These are phyloP conservation scores for Diaporthe citri DNA, from an alignment of 2,329 filamentous ascomycete genomes.

Conservation along the genomic window DNA sequence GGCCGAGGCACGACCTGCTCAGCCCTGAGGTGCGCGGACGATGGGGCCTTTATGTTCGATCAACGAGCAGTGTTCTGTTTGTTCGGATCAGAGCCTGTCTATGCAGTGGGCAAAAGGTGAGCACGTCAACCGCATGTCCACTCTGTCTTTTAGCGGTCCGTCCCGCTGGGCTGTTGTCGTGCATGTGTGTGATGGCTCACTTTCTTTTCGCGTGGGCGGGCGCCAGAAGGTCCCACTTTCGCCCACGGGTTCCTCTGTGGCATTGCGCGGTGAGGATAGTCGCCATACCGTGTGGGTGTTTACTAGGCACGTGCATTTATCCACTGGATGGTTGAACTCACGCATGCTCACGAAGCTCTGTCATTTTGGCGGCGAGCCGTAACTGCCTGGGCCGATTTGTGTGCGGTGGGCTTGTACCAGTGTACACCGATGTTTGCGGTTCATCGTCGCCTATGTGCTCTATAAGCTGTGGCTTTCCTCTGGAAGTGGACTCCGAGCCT, in stretches of 20 bases:
- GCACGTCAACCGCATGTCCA: background rate
- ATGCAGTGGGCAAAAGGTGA: background rate
- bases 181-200: constrained; percentile 25
- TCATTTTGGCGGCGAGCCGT: background rate
- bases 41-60: background rate
- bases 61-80: background rate
- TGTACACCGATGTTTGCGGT: background rate
- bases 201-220: background rate
- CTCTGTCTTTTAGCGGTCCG: background rate
- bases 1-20: background rate
- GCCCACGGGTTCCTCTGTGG: constrained; percentile 18
- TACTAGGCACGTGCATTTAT: background rate
- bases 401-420: background rate
- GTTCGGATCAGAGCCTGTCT: background rate
- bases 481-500: background rate
- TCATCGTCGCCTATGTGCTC: background rate
- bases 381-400: background rate
- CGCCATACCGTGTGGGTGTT: background rate
- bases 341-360: background rate
- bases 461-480: background rate
- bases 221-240: constrained; percentile 14
- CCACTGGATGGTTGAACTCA: background rate
- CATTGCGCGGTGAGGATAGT: constrained; percentile 1
- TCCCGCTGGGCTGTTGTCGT: background rate
- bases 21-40: background rate